phyloP scores from a whole-genome alignment of 2,329 filamentous ascomycete species.

The Verticillium nubilum region DNA sequence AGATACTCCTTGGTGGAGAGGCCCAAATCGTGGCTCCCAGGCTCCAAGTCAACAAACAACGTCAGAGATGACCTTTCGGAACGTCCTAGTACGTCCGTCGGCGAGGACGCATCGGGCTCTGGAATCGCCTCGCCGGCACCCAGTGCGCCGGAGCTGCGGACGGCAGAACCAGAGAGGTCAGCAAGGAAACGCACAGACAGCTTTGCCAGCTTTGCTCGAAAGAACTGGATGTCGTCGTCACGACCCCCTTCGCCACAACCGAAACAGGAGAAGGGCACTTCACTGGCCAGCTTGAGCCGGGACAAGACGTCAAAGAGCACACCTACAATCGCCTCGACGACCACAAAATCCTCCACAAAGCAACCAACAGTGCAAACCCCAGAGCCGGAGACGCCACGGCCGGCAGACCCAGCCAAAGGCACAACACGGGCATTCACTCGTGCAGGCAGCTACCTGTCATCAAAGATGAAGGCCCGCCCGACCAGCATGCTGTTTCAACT shows the following conservation, averaged over 20 bases:
- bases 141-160: constrained; percentile 2
- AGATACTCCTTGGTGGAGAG: constrained; percentile 42
- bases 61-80: constrained; percentile 23
- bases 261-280: not conserved
- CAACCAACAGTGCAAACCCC: constrained; percentile 23
- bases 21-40: constrained; percentile 47
- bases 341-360: constrained; percentile 18
- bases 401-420: constrained; percentile 30
- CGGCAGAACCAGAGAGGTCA: not conserved
- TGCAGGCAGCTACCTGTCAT: constrained; percentile 41
- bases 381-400: constrained; percentile 21
- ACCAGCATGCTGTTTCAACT: constrained; percentile 35
- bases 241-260: constrained; percentile 40
- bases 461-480: constrained; percentile 43
- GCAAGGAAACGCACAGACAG: constrained; percentile 28
- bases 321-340: constrained; percentile 14
- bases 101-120: constrained; percentile 6
- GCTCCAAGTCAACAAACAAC: constrained; percentile 35
- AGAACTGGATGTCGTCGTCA: constrained; percentile 46
- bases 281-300: not conserved
- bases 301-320: constrained; percentile 15
- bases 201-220: constrained; percentile 44
- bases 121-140: constrained; percentile 1
- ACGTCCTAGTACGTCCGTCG: constrained; percentile 9
- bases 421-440: constrained; percentile 33